Base-by-base conservation (phyloP, 768 basidiomycete species). In the Hygrophoropsis aurantiaca region DNA sequence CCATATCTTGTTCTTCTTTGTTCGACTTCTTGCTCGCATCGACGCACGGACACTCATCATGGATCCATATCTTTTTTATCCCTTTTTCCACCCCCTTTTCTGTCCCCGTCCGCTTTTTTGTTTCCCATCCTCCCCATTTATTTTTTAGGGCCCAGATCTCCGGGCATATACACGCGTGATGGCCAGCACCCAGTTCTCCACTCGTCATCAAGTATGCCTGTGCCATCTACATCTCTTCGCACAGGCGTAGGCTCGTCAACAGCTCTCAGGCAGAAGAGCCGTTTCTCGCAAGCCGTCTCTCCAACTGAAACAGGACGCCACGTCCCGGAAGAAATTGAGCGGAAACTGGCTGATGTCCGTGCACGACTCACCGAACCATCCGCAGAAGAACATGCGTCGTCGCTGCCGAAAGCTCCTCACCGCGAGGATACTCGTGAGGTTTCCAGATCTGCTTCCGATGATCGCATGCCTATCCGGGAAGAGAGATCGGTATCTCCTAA, bases 141-240 rank as follows among this genome's bases (percentile, higher is more conserved):
- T 68, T 62, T 64, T 74, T 56, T 73, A 75, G 74, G 74, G 60
- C 58, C 61, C 38, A 63, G 62, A 49, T 71, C 73, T 19, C 69
- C 73, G 15, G 56, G 64, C 32, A 61, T 61, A 35, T 59, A 63
- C 46, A 25, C 56, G 39, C 71, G 67, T 49, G 66, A 64, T 39
- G 40, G 51, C 48, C 59, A 64, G 58, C 57, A 58, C 54, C 41
- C 52, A 11, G 45, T 49, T 11, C 50, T 37, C 23, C 42, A 42
- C 20, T 50, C 44, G 21, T 44, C 55, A 11, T 54, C 49, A 32
- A 49, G 32, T 51, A 56, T 60, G 30, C 41, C 56, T n/a, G 39
- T 41, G 33, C 51, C 57, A 11, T 42, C 60, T 4, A 27, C 42
- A 3, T 45, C 42, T 7, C 2, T 24, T 16, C 32, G 36, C 41